Evolutionary conservation across 2,329 filamentous ascomycete species (phyloP), one percentile per base, ranked within the genome.

Genomic region (Sporothrix brasiliensis): DNA sequence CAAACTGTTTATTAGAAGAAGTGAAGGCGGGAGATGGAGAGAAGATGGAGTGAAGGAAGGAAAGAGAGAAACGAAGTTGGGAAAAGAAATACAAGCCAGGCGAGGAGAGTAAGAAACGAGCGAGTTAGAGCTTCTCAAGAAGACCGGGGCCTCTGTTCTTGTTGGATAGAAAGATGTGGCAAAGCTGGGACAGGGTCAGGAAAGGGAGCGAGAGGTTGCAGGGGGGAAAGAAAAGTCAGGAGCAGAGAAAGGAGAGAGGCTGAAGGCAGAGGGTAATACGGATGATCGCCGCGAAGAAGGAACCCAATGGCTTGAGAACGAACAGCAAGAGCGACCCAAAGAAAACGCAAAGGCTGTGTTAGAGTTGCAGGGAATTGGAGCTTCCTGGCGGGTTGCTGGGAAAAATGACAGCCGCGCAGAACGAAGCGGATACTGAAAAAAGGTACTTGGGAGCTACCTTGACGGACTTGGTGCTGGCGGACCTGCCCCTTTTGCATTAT

Each of bases 341-440:
- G 30, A 68, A 56, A 41, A n/a, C 16, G 9, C 41, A 34, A 19
- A 50, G 61, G 21, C 41, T 61, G 34, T 34, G n/a, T 61, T 53
- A 21, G 54, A 39, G 27, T 67, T 39, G 68, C 41, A 53, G 60
- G 68, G 24, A 66, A 67, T 47, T 67, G 41, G 61, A 60, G 67
- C 69, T 71, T 60, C 16, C 49, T 44, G 47, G 54, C 41, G 67
- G 63, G 56, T 69, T 68, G 68, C 68, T 70, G 70, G 54, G 70
- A 72, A 44, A 44, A 67, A 39, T 24, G 34, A 34, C 24, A 50
- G 30, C 34, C 19, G 65, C 21, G 34, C 19, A 24, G 34, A 27
- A 27, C 52, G 68, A 52, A 39, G 47, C 19, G 27, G 63, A 13
- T 11, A 50, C 10, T 19, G 47, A 19, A 4, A 21, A 44, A 14